Evolutionary conservation across 2,329 filamentous ascomycete genomes (phyloP), one percentile per base, ranked within the genome.

Genomic region (Penicillium sp.): DNA sequence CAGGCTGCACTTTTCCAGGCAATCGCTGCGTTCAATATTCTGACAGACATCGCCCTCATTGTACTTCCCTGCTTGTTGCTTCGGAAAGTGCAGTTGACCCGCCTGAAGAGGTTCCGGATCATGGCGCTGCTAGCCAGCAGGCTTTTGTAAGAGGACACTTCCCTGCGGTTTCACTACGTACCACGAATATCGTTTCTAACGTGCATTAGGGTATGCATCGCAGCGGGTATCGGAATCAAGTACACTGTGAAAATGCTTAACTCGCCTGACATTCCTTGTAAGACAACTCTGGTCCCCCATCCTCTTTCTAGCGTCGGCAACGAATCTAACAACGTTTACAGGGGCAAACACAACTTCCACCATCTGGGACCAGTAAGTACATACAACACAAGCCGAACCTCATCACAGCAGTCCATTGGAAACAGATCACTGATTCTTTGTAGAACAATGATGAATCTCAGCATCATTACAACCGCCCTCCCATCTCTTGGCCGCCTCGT

Each of bases 311-410:
- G 5, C 16, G n/a, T 19, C 25, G 5, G 22, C 5, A 14, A 45
- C 14, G 8, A 33, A 40, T 30, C 33, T 38, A 42, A 58, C 43
- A 48, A n/a, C n/a, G 5, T 7, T 26, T 59, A 8, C 22, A 65
- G 63, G 63, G 63, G 55, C 51, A 26, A 63, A 55, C 33, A 65
- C 58, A 22, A 58, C 57, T 28, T 55, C 61, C n/a, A 61, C 58
- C 8, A 62, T 65, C n/a, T 65, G 63, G 63, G 63, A 65, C 42
- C 63, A 65, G 63, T 65, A 52, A 58, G 63, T 63, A 22, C n/a
- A 30, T 19, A 14, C 6, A 22, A 42, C 19, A 25, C 28, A 5
- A 22, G 33, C 6, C 11, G 19, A 26, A 4, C 1, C 16, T 11
- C 35, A 37, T 37, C 13, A 16, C 35, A 6, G 13, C 13, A 37